Evolutionary conservation across 73 alveolate species (phyloP).

Genomic region (Halteria grandinella): DNA sequence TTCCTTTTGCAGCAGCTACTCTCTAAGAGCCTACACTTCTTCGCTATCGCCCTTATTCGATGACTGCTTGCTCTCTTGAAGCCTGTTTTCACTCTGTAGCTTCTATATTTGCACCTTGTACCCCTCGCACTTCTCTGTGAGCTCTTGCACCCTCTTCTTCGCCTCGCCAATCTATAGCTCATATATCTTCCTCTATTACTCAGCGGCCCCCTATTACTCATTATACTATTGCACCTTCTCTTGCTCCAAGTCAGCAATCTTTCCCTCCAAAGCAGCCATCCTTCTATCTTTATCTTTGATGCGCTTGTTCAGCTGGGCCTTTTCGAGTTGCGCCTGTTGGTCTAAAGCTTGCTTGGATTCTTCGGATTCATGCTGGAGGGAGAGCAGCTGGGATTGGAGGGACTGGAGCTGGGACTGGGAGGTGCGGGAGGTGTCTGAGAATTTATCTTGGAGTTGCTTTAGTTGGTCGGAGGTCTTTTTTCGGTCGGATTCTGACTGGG

Average conservation of each 20-base stretch:
- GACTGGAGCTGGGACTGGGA: neutral
- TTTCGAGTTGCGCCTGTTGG: constrained; percentile 20
- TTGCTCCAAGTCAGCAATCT: constrained; percentile 10
- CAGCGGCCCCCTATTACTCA: constrained; percentile 16
- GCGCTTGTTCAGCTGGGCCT: neutral
- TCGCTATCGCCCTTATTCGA: no score
- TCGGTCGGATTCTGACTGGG: neutral
- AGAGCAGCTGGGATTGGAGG: neutral
- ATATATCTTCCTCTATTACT: neutral
- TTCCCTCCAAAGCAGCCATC: neutral
- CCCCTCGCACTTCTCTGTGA: constrained; percentile 27
- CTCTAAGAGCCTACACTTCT: no score
- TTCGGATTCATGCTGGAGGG: neutral
- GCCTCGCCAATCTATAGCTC: constrained; percentile 34
- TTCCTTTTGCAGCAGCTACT: no score
- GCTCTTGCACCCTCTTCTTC: constrained; percentile 38
- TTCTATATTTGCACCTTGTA: neutral
- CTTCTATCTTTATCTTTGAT: constrained; percentile 52
- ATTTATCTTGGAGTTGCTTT: constrained; percentile 9
- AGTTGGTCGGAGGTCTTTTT: neutral
- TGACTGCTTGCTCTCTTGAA: no score
- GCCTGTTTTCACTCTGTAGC: neutral
- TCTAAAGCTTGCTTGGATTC: constrained; percentile 21
- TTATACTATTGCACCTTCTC: constrained; percentile 7
- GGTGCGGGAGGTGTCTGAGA: neutral